phyloP scores from a whole-genome alignment of 208 protist species.

The Tritrichomonas foetus region DNA sequence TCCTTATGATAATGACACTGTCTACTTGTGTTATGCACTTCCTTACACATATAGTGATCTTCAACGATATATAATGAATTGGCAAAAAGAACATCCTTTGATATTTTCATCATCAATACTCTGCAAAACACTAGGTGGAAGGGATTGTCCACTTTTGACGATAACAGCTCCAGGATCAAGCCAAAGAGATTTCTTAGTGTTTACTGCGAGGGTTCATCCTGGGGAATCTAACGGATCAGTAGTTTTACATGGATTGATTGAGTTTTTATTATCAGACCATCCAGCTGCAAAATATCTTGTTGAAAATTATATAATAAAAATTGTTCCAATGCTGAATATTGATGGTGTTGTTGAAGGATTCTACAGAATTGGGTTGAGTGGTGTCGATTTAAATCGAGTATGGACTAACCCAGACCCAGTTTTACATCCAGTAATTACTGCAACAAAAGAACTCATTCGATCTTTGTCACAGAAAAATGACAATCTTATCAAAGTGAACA shows the following conservation, averaged over 20 bases:
- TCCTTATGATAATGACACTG: constrained; percentile 63
- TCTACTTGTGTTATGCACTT: constrained; percentile 84
- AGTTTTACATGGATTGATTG: constrained; percentile 76
- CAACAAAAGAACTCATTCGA: constrained; percentile 5
- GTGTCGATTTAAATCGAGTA: constrained; percentile 85
- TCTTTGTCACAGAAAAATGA: not conserved
- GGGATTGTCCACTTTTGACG: not conserved
- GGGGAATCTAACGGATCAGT: constrained; percentile 88
- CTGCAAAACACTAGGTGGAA: not conserved
- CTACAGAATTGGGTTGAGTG: constrained; percentile 81
- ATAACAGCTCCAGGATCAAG: constrained; percentile 37
- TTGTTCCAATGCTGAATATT: constrained; percentile 89
- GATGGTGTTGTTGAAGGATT: constrained; percentile 94
- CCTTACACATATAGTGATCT: constrained; percentile 88
- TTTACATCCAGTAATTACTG: constrained; percentile 51
- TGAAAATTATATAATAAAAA: not conserved
- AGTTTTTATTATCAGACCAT: constrained; percentile 19
- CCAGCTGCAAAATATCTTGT: constrained; percentile 17
- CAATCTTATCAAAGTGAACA: too few species aligned
- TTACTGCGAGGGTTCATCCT: constrained; percentile 87
- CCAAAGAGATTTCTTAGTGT: constrained; percentile 59
- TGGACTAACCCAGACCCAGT: constrained; percentile 61
- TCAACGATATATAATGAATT: not conserved
- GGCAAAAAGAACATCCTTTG: not conserved
- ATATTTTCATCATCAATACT: not conserved